Evolutionary conservation across 2,329 filamentous ascomycete species (phyloP).

Genomic region (Neophaeococcomyces mojaviensis): DNA sequence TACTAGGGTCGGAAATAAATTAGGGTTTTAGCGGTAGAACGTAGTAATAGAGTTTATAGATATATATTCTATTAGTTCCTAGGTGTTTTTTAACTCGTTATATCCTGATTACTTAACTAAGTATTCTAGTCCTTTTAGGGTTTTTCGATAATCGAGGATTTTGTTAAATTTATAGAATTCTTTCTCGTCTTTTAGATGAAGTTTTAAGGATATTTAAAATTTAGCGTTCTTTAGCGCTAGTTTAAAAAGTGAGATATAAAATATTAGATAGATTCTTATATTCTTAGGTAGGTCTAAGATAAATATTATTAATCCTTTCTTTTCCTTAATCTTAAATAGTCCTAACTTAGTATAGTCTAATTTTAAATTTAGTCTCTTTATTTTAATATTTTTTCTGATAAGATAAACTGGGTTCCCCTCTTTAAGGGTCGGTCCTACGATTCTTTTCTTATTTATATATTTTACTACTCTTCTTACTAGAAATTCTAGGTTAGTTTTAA

Average conservation of each 20-base stretch:
- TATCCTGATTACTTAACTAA: no score
- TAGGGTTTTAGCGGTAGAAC: neutral
- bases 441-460: slow-evolving; percentile 8
- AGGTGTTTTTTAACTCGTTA: no score
- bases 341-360: slow-evolving; percentile 11
- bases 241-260: slow-evolving; percentile 12
- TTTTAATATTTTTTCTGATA: slow-evolving; percentile 14
- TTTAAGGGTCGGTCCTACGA: slow-evolving; percentile 6
- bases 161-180: slow-evolving; percentile 1
- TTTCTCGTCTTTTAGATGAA: neutral
- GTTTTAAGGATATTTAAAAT: neutral
- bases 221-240: neutral
- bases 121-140: no score
- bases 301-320: slow-evolving; percentile 10
- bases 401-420: slow-evolving; percentile 10
- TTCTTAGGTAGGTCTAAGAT: slow-evolving; percentile 8
- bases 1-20: neutral
- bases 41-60: neutral
- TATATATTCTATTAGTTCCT: no score
- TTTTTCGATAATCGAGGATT: slow-evolving; percentile 1
- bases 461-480: slow-evolving; percentile 5
- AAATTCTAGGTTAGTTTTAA: slow-evolving; percentile 9
- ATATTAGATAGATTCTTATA: slow-evolving; percentile 11
- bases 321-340: slow-evolving; percentile 11
- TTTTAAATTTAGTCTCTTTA: slow-evolving; percentile 12